A percentile compares a stretch with the other conserved stretches of the same genome.
phyloP scores from a whole-genome alignment of 2,329 filamentous ascomycete genomes.

The Drechslera avenae region DNA sequence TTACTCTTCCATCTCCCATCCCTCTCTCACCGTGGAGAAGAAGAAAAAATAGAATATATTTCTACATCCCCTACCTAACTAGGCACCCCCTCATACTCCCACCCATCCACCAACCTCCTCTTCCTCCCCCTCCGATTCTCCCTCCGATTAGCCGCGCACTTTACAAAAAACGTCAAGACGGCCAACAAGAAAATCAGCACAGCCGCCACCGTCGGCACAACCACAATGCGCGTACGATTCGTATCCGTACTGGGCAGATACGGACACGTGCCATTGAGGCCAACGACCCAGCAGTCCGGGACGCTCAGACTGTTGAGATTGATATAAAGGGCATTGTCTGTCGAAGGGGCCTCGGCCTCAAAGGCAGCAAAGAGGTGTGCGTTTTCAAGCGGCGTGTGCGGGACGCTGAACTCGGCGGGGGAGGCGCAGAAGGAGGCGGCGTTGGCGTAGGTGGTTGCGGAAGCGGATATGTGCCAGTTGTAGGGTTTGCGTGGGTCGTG shows the following conservation, averaged over 20 bases:
- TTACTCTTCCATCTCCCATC: too few relatives aligned
- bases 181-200: conserved; percentile 67
- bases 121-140: conserved; percentile 58
- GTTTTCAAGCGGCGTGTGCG: conserved; percentile 68
- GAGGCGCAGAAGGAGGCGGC: conserved; percentile 54
- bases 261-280: conserved; percentile 62
- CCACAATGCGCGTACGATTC: conserved; percentile 55
- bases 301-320: conserved; percentile 66
- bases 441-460: conserved; percentile 52
- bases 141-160: conserved; percentile 66
- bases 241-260: conserved; percentile 56
- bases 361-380: conserved; percentile 56
- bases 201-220: conserved; percentile 66
- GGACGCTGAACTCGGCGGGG: conserved; percentile 59
- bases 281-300: conserved; percentile 64
- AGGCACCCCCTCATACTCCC: conserved; percentile 73
- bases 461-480: conserved; percentile 59
- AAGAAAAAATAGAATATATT: too few relatives aligned
- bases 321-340: conserved; percentile 55
- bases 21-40: too few relatives aligned
- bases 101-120: conserved; percentile 57
- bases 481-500: conserved; percentile 61
- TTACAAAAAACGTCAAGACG: conserved; percentile 65
- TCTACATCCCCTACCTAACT: conserved; percentile 21
- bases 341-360: conserved; percentile 1